Evolutionary conservation across 768 basidiomycete genomes (phyloP).

Genomic region (Sporobolomyces phaffii): DNA sequence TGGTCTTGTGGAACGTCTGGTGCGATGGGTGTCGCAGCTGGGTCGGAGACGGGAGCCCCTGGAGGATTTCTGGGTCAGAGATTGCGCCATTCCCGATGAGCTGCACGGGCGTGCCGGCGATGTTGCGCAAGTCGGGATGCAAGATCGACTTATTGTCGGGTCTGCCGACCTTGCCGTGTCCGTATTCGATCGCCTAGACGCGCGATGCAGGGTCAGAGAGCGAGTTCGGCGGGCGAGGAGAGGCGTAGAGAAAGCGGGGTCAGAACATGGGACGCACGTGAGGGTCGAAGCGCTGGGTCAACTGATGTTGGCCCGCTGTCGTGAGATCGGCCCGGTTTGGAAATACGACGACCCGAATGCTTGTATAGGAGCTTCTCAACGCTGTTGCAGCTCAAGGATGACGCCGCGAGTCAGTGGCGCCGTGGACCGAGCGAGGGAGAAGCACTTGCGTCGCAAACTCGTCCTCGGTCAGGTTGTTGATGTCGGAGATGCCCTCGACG

Average conservation of each 20-base stretch:
- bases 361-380: constrained; percentile 38
- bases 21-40: constrained; percentile 81
- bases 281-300: neutral
- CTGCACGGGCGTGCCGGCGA: constrained; percentile 80
- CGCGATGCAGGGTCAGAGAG: too few species aligned
- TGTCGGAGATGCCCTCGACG: constrained; percentile 28
- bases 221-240: too few species aligned
- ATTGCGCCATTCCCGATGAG: constrained; percentile 76
- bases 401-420: too few species aligned
- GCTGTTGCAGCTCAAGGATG: neutral
- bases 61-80: constrained; percentile 26
- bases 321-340: constrained; percentile 26
- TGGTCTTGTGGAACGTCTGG: constrained; percentile 77
- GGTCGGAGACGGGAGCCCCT: constrained; percentile 47
- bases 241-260: neutral
- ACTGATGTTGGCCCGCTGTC: constrained; percentile 3
- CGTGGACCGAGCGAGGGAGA: too few species aligned
- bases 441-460: constrained; percentile 21
- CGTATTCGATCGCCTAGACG: constrained; percentile 20
- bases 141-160: constrained; percentile 40
- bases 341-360: constrained; percentile 40
- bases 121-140: constrained; percentile 83
- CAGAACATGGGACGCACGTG: neutral
- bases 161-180: constrained; percentile 23
- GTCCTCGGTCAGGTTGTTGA: constrained; percentile 16